A percentile compares a stretch with the other conserved stretches of the same genome.
Conservation (phyloP, 2,329 filamentous ascomycete genomes). For the Delphinella strobiligena region DNA sequence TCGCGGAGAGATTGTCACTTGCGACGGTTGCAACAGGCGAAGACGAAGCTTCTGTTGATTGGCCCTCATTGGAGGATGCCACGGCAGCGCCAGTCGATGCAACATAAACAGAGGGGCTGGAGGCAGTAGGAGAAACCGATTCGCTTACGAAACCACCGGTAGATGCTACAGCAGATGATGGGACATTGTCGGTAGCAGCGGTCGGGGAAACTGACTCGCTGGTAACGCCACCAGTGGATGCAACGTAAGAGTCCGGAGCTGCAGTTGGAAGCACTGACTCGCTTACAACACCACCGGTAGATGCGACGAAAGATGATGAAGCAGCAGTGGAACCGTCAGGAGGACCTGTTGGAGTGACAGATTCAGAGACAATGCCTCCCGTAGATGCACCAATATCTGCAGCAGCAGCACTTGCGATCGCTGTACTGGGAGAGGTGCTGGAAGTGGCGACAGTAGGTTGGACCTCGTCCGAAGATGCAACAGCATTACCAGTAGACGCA, state of each 20-base stretch:
- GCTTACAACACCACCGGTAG: slow-evolving; percentile 8
- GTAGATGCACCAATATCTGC: slow-evolving; percentile 1
- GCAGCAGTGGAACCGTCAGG: neutral
- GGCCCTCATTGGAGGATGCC: slow-evolving; percentile 1
- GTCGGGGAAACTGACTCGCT: slow-evolving; percentile 5
- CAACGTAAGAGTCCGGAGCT: neutral
- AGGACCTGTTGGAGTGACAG: slow-evolving; percentile 1
- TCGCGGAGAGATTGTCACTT: neutral
- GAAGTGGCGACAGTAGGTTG: slow-evolving; percentile 4
- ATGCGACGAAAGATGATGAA: slow-evolving; percentile 2
- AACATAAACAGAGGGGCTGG: neutral
- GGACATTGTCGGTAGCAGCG: neutral
- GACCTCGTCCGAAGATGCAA: slow-evolving; percentile 1
- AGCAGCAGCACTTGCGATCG: neutral
- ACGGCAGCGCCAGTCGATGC: slow-evolving; percentile 5
- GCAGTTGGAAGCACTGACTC: slow-evolving; percentile 1
- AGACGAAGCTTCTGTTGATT: neutral
- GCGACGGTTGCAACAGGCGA: neutral
- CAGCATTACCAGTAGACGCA: slow-evolving; percentile 1
- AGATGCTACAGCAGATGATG: neutral
- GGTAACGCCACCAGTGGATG: slow-evolving; percentile 2
- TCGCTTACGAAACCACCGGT: neutral
- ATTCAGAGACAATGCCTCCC: slow-evolving; percentile 1
- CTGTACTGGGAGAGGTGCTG: neutral
- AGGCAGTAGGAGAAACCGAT: neutral